Evolutionary conservation across 2,329 filamentous ascomycete genomes (phyloP), one percentile per base, ranked within the genome.

Genomic region (Phyllosticta citribraziliensis): DNA sequence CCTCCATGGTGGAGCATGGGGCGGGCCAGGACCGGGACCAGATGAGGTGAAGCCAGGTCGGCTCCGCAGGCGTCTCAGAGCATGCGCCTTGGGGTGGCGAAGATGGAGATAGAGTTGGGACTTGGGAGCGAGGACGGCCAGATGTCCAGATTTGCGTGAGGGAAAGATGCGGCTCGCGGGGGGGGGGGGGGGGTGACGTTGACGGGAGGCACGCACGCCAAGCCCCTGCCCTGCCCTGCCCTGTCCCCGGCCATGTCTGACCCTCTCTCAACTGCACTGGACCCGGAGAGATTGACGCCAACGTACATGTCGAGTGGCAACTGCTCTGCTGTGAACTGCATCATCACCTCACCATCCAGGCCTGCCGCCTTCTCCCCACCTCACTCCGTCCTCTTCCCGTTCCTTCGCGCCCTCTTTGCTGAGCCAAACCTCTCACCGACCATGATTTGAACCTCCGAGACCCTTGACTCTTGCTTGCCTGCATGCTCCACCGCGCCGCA

Each of bases 1-100:
- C 40, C 60, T 74, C 72, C 63, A 65, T 65, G 59, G 57, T 61
- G 60, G 33, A 58, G 60, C 64, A 64, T 64, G 56, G 57, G 56
- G 54, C 53, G 53, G 51, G 27, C 30, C 35, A 22, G 59, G 12
- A 30, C 27, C 35, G 33, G 59, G 5, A 30, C 27, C 27, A 30
- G 27, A 8, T 12, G 40, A 3, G 40, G 40, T 53, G 52, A 61
- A 61, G 59, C 59, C 59, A 52, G 58, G 24, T 40, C 35, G 58
- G 58, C 59, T 57, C 51, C 60, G 30, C 40, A 51, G 51, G 55
- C 55, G 56, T 51, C 60, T 51, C 55, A 62, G 60, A 50, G 35
- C 60, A 62, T 58, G 60, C 40, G 55, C 60, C 20, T 14, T 17
- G 27, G 51, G 22, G 51, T 27, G 50, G 12, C 20, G 19, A 40